Conservation (phyloP, 2,329 filamentous ascomycete species). For the Aspergillus nomiae region DNA sequence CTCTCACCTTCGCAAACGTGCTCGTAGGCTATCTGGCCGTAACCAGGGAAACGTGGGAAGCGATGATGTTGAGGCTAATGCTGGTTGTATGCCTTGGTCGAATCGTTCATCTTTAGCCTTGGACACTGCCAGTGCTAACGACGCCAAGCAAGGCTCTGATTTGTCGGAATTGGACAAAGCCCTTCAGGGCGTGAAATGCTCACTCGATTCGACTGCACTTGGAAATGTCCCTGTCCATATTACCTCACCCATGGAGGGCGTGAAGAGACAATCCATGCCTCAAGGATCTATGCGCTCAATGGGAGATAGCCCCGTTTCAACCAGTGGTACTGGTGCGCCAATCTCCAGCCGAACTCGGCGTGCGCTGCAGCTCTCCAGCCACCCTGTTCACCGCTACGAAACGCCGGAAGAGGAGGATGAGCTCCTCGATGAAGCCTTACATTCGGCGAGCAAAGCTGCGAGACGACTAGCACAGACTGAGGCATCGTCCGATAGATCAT, state of each 20-base stretch:
- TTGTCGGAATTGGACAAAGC: constrained; percentile 64
- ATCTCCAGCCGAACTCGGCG: constrained; percentile 79
- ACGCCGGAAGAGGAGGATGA: constrained; percentile 97
- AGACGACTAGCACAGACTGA: constrained; percentile 63
- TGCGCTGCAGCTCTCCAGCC: constrained; percentile 68
- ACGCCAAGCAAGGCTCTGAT: constrained; percentile 51
- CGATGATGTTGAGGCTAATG: constrained; percentile 91
- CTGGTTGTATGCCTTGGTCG: constrained; percentile 85
- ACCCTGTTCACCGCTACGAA: constrained; percentile 83
- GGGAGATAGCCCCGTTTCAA: constrained; percentile 30
- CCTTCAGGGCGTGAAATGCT: constrained; percentile 61
- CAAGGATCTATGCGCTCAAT: constrained; percentile 34
- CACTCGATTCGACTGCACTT: constrained; percentile 50
- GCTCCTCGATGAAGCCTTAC: constrained; percentile 83
- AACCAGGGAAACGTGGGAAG: constrained; percentile 80
- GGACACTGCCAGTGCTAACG: constrained; percentile 58
- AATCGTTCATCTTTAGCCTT: constrained; percentile 83
- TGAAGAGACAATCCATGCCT: constrained; percentile 45
- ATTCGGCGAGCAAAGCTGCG: constrained; percentile 74
- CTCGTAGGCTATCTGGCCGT: constrained; percentile 86
- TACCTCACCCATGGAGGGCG: constrained; percentile 32
- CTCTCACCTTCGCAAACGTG: constrained; percentile 91
- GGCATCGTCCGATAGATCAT: constrained; percentile 46
- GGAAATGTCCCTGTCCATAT: constrained; percentile 42
- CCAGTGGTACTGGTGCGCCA: constrained; percentile 46